Evolutionary conservation across 2,329 filamentous ascomycete genomes (phyloP).

Genomic region (Ophiostoma montium): DNA sequence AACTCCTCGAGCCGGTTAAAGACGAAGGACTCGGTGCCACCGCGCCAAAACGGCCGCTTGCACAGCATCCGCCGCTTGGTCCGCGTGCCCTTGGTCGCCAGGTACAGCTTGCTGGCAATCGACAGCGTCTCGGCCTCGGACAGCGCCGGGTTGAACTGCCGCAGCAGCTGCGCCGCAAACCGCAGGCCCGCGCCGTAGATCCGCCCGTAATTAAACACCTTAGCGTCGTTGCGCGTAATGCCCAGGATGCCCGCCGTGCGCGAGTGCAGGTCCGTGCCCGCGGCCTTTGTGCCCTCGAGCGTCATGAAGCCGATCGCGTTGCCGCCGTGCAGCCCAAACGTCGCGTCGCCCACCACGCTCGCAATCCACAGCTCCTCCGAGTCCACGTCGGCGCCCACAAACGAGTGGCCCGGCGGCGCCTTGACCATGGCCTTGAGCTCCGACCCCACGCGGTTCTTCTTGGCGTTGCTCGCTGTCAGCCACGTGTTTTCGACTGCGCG

Average conservation of each 20-base stretch:
- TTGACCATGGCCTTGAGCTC: slow-evolving; percentile 95
- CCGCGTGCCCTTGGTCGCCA: slow-evolving; percentile 79
- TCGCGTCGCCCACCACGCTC: slow-evolving; percentile 83
- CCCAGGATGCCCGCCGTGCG: slow-evolving; percentile 84
- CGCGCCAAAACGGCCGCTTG: slow-evolving; percentile 78
- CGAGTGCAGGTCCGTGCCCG: slow-evolving; percentile 87
- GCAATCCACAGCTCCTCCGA: slow-evolving; percentile 98
- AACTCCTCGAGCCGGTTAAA: slow-evolving; percentile 98
- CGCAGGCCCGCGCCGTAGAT: slow-evolving; percentile 97
- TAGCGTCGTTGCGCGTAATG: slow-evolving; percentile 89
- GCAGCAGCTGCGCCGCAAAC: slow-evolving; percentile 77
- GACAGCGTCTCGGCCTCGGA: slow-evolving; percentile 64
- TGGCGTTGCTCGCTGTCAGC: slow-evolving; percentile 95
- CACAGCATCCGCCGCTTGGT: slow-evolving; percentile 59
- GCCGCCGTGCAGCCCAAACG: slow-evolving; percentile 87
- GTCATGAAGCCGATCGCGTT: slow-evolving; percentile 99
- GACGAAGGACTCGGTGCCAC: slow-evolving; percentile 91
- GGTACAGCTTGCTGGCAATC: slow-evolving; percentile 69
- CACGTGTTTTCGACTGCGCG: slow-evolving; percentile 95
- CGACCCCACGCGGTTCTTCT: slow-evolving; percentile 87
- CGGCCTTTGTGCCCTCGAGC: slow-evolving; percentile 85
- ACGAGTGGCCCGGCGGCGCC: slow-evolving; percentile 78
- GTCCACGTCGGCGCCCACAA: slow-evolving; percentile 95
- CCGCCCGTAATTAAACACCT: slow-evolving; percentile 96
- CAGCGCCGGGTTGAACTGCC: slow-evolving; percentile 82